Base-by-base conservation (phyloP, 148 eudicot species). In the Linanthus parryae region DNA sequence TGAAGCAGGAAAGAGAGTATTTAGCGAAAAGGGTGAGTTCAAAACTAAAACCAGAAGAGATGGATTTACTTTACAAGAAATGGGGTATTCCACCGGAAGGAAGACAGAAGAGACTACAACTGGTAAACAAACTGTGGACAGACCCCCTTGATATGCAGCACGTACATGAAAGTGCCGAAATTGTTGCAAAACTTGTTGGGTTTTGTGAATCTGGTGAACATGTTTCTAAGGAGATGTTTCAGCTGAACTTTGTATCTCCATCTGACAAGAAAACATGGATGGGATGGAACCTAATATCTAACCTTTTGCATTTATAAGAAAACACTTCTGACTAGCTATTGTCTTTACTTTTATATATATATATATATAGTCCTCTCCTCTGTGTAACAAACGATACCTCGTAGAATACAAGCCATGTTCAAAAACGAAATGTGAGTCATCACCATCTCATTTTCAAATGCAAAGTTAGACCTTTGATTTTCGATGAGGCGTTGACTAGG, bases 71-170 rank as follows among this genome's bases (percentile, higher is more conserved):
- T 14, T 94, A 94, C 74, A 15, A 69, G 25, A 94, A 80, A 67
- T 94, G 99, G 99, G 95, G 88, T 29, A 80, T 94, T 49, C 91
- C 95, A 39, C 75, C 85, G 4, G 99, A 94, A 59, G 95, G 95
- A 21, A 94, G 74, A 42, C 95, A 78, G 43, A 81, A 37, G 68
- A 68, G 97, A 66, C 70, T 77, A 67, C 99, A 88, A 54, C 69
- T 94, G 64, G 95, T 80, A 52, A 88, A 88, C 66, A 88, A 80
- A 33, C 61, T 94, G n/a, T 94, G 99, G 96, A 84, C 84, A 2
- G 91, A 94, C 46, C 99, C 99, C 25, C 82, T 79, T 15, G 58
- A 82, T 57, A 82, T 82, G 95, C 73, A 80, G n/a, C 95, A 94
- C 37, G 75, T 88, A 30, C 67, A 71, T 52, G 99, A 88, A 56